Base-by-base conservation (phyloP, 129 eudicot genomes). In the Arctium lappa region DNA sequence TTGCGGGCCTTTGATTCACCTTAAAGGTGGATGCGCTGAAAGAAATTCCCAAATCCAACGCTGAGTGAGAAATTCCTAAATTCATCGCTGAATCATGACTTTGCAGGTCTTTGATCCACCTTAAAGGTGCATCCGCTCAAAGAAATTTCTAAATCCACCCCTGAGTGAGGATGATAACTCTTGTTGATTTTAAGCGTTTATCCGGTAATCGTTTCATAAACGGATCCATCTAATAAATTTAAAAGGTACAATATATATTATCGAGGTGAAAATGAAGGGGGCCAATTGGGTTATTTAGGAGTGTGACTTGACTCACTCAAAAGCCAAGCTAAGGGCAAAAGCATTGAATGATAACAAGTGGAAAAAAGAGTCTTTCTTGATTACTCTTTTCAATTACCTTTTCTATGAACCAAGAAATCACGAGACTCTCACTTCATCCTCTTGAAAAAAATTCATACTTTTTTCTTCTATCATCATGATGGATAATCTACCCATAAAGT, bases 351-450 rank as follows among this genome's bases (percentile, higher is more conserved):
- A 81, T 81, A 78, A 38, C 78, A 76, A 83, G 81, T 62, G 66
- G 80, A 80, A 73, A 38, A 29, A 50, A 80, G 85, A 69, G 39
- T 81, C 85, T 79, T 76, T 63, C 81, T 42, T 80, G 77, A 56
- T 78, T 15, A 46, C 70, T 81, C 85, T 73, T 81, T 56, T 70
- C 38, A 38, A 60, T 60, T n/a, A 66, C 79, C 78, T 86, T 88
- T 86, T 72, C 81, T 85, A 76, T 77, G 86, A 86, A 86, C 88
- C 90, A 82, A 83, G 76, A 85, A 83, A 46, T 91, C 97, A 92
- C 94, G 95, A 79, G 97, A 84, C 85, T 84, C 84, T 86, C 81
- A 85, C 86, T 83, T 46, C 37, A 60, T 83, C 82, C 65, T 68
- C 86, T 75, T 90, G 92, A 88, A 80, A 83, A 22, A 79, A 82